Conservation (phyloP, 2,329 filamentous ascomycete genomes). For the Teratosphaeria viscida region DNA sequence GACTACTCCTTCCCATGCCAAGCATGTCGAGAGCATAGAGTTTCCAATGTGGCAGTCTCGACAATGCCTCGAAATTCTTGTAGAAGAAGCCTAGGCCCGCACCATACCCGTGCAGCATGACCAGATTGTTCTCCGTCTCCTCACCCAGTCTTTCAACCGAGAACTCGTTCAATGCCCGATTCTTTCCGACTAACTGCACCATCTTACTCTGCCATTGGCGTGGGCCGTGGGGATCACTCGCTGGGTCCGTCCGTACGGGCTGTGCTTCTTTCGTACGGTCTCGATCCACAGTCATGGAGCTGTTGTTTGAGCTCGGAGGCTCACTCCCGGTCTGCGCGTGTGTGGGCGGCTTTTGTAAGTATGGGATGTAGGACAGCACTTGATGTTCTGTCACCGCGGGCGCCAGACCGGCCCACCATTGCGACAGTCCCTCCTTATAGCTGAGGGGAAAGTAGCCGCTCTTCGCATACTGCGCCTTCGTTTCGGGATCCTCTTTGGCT, state of each 20-base stretch:
- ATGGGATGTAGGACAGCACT: conserved; percentile 77
- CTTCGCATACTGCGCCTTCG: not conserved
- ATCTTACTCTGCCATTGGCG: conserved; percentile 78
- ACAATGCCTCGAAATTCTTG: conserved; percentile 88
- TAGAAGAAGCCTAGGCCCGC: conserved; percentile 97
- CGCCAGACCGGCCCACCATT: conserved; percentile 89
- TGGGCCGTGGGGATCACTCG: conserved; percentile 69
- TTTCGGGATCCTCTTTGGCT: conserved; percentile 9
- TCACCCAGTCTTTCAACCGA: conserved; percentile 77
- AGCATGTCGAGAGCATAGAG: conserved; percentile 90
- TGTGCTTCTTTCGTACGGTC: conserved; percentile 25
- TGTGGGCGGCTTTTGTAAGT: conserved; percentile 57
- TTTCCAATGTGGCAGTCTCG: conserved; percentile 69
- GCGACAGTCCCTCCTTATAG: conserved; percentile 81
- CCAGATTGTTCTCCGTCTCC: conserved; percentile 69
- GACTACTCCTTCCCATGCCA: conserved; percentile 81
- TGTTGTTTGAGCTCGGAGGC: conserved; percentile 33
- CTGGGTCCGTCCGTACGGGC: conserved; percentile 33
- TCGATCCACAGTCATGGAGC: conserved; percentile 29
- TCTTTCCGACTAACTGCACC: conserved; percentile 73
- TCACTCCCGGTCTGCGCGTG: conserved; percentile 54
- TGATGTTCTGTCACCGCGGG: conserved; percentile 76
- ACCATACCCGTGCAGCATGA: conserved; percentile 95
- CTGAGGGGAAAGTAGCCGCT: conserved; percentile 60
- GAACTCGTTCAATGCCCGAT: conserved; percentile 85